Evolutionary conservation across 2,329 filamentous ascomycete species (phyloP), one percentile per base, ranked within the genome.

Genomic region (Berkeleyomyces rouxiae): DNA sequence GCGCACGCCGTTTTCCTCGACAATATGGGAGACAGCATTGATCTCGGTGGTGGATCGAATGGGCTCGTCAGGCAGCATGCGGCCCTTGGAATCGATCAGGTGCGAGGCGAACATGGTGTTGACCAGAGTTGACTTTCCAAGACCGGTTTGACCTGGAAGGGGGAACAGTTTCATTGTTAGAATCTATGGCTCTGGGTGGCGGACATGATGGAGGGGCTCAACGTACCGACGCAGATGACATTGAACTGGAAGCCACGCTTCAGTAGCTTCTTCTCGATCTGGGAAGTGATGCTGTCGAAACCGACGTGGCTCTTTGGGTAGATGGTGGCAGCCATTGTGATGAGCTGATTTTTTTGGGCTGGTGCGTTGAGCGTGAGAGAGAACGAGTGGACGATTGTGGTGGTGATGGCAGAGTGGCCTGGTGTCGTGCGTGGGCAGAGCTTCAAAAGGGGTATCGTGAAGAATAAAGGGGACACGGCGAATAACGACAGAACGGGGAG

Each of bases 231-330:
- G 75, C 91, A 96, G 77, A 97, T 97, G 73, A 97, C 87, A 76
- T 99, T 99, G 85, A 99, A 99, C 78, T 99, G 93, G 78, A 99
- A 99, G 71, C 93, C 93, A 78, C 93, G 90, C 84, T 99, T 99
- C 79, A 99, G 77, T 74, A 97, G 87, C 87, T 99, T 99, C 80
- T 89, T 88, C 86, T 99, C 93, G 71, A 99, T 99, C 82, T 99
- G 93, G 69, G 87, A 90, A 70, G 93, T 99, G 82, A 99, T 99
- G 81, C 90, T 96, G 81, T 99, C 93, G 81, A 99, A 99, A 84
- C 93, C 93, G 76, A 99, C 93, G 82, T 97, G 93, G 86, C 87
- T 95, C 76, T 93, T 86, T 72, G 93, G 93, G 77, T 89, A 93
- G 74, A 87, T 83, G 72, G 84, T 84, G 74, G 77, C 75, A 68